These are phyloP conservation scores for Furcasterigmium sp. DNA, from an alignment of 2,329 filamentous ascomycete species.

Conservation along the genomic window DNA sequence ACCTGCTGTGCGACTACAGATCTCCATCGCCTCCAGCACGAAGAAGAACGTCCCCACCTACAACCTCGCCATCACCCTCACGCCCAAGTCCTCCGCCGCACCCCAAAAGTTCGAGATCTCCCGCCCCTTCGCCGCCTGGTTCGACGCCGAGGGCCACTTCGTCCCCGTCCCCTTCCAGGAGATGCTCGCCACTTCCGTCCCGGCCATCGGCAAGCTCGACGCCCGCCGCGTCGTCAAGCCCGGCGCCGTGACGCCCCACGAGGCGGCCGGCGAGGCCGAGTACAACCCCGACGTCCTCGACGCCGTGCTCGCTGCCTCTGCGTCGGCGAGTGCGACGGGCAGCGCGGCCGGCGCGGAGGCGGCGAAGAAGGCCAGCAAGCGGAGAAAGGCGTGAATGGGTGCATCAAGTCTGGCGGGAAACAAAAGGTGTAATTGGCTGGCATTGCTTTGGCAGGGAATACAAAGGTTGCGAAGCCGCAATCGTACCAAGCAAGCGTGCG, in stretches of 20 bases:
- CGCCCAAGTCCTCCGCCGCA: slow-evolving; percentile 25
- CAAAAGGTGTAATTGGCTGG: too few species aligned
- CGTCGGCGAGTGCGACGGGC: slow-evolving; percentile 18
- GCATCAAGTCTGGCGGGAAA: too few species aligned
- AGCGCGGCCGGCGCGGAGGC: slow-evolving; percentile 25
- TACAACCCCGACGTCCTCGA: slow-evolving; percentile 43
- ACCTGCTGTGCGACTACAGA: slow-evolving; percentile 35
- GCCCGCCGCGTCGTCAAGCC: slow-evolving; percentile 44
- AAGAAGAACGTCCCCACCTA: slow-evolving; percentile 82
- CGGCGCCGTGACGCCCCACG: slow-evolving; percentile 20
- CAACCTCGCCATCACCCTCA: slow-evolving; percentile 61
- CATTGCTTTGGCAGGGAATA: too few species aligned
- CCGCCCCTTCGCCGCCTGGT: slow-evolving; percentile 69
- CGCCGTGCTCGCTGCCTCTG: slow-evolving; percentile 33
- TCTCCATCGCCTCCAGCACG: slow-evolving; percentile 66
- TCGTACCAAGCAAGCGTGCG: too few species aligned
- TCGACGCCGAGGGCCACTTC: slow-evolving; percentile 68
- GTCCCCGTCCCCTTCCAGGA: slow-evolving; percentile 73
- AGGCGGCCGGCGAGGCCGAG: slow-evolving; percentile 24
- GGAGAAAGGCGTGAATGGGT: slow-evolving; percentile 34
- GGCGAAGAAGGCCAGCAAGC: slow-evolving; percentile 38
- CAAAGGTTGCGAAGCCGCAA: too few species aligned
- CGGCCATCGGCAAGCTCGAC: slow-evolving; percentile 61
- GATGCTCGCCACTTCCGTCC: slow-evolving; percentile 65
- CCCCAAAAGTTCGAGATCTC: slow-evolving; percentile 46